A percentile compares a stretch with the other conserved stretches of the same genome.
These are phyloP conservation scores for Cruciata laevipes DNA, from an alignment of 257 asterid genomes.

Conservation along the genomic window DNA sequence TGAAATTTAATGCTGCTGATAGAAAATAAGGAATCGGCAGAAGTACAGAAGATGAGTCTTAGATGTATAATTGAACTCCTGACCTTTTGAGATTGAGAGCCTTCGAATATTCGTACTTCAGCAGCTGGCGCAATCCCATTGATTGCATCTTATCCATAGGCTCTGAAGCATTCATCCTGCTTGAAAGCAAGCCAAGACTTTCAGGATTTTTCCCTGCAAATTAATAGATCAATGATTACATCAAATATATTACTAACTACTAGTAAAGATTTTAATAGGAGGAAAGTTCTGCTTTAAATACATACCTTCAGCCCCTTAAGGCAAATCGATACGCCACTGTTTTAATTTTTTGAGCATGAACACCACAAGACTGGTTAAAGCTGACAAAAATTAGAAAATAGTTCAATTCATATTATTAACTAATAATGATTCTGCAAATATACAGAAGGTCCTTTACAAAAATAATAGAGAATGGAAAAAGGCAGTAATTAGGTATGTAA, in stretches of 20 bases:
- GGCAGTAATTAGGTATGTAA: neutral
- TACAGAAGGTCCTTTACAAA: neutral
- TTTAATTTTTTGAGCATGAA: neutral
- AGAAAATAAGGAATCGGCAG: neutral
- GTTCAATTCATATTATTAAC: too few relatives aligned
- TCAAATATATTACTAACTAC: neutral
- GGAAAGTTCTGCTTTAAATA: neutral
- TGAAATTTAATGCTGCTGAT: neutral
- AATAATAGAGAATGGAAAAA: neutral
- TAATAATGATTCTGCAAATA: neutral
- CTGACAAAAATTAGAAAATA: neutral
- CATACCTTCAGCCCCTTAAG: neutral
- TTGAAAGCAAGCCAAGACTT: neutral
- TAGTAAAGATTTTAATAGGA: neutral
- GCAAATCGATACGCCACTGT: neutral
- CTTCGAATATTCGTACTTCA: neutral
- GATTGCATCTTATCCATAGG: slow-evolving; percentile 1
- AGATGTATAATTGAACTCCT: neutral
- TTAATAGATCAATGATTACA: neutral
- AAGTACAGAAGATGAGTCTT: neutral
- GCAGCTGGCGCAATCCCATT: neutral
- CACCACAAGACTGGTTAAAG: neutral
- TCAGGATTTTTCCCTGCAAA: neutral
- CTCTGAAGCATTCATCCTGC: neutral
- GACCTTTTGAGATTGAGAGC: neutral